phyloP scores from a whole-genome alignment of 1,284 basidiomycete genomes.

The Microbotryomycetes sp. region DNA sequence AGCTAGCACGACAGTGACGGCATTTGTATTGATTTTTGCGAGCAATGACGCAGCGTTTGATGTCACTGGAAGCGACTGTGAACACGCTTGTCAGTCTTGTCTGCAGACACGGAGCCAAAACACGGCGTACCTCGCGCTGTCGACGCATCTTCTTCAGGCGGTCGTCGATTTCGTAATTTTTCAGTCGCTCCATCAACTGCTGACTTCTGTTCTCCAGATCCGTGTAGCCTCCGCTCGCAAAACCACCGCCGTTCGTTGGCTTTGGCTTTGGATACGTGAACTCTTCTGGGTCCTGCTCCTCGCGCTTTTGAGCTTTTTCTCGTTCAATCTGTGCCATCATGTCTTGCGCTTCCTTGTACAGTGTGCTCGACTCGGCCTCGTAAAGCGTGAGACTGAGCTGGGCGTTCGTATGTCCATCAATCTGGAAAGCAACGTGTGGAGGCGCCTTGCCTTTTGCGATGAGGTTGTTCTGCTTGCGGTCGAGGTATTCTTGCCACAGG shows the following conservation, averaged over 20 bases:
- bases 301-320: conserved; percentile 17
- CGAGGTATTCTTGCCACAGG: conserved; percentile 65
- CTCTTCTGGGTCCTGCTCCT: conserved; percentile 13
- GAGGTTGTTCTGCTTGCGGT: conserved; percentile 33
- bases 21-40: conserved; percentile 64
- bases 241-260: not conserved
- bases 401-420: conserved; percentile 48
- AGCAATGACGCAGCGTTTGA: conserved; percentile 42
- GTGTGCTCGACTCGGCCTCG: conserved; percentile 54
- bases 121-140: conserved; percentile 46
- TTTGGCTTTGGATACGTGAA: conserved; percentile 8
- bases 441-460: conserved; percentile 51
- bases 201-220: conserved; percentile 55
- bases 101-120: too few species aligned
- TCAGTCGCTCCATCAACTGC: conserved; percentile 51
- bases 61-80: conserved; percentile 24
- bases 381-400: conserved; percentile 64
- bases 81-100: too few species aligned
- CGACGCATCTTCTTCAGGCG: conserved; percentile 59
- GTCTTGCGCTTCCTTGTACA: conserved; percentile 45
- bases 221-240: too few species aligned
- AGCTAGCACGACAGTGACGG: conserved; percentile 89
- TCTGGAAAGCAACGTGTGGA: conserved; percentile 23
- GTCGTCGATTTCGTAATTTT: conserved; percentile 60
- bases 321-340: conserved; percentile 18